Evolutionary conservation across 768 basidiomycete genomes (phyloP).

Genomic region (Ramaria rubella): DNA sequence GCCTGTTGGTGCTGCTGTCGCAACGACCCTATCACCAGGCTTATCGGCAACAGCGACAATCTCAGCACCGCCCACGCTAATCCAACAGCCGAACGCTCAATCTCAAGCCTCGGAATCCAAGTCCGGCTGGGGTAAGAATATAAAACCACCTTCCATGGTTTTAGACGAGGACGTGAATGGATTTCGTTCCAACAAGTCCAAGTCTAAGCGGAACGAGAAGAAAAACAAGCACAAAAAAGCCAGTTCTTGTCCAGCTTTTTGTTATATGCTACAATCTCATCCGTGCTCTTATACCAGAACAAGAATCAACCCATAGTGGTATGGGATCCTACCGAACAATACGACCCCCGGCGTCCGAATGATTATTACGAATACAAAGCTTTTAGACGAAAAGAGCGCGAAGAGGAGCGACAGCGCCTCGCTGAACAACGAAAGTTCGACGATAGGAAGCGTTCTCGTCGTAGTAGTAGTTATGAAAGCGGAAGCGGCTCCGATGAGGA

Average conservation of each 20-base stretch:
- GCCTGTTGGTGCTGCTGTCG: conserved; percentile 57
- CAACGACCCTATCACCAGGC: conserved; percentile 23
- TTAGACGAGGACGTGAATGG: conserved; percentile 87
- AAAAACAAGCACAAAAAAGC: conserved; percentile 62
- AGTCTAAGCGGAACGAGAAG: conserved; percentile 49
- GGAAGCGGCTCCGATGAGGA: conserved; percentile 44
- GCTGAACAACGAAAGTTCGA: conserved; percentile 38
- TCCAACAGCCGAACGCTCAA: conserved; percentile 27
- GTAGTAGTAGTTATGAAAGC: conserved; percentile 47
- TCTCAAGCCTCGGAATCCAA: conserved; percentile 32
- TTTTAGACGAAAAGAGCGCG: conserved; percentile 70
- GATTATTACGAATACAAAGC: conserved; percentile 85
- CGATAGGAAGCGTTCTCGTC: conserved; percentile 51
- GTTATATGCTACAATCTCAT: conserved; percentile 3
- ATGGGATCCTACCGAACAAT: conserved; percentile 77
- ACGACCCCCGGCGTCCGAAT: conserved; percentile 79
- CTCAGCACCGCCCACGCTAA: conserved; percentile 60
- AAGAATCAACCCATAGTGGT: conserved; percentile 47
- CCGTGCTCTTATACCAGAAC: conserved; percentile 35
- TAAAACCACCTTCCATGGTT: conserved; percentile 86
- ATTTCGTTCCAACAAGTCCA: conserved; percentile 42
- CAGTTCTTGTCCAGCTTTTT: conserved; percentile 13
- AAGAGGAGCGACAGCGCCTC: conserved; percentile 63
- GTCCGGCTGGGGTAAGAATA: conserved; percentile 77
- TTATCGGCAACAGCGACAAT: conserved; percentile 58